These are phyloP conservation scores for Rhypophila decipiens DNA, from an alignment of 495 filamentous ascomycete species.

Conservation along the genomic window DNA sequence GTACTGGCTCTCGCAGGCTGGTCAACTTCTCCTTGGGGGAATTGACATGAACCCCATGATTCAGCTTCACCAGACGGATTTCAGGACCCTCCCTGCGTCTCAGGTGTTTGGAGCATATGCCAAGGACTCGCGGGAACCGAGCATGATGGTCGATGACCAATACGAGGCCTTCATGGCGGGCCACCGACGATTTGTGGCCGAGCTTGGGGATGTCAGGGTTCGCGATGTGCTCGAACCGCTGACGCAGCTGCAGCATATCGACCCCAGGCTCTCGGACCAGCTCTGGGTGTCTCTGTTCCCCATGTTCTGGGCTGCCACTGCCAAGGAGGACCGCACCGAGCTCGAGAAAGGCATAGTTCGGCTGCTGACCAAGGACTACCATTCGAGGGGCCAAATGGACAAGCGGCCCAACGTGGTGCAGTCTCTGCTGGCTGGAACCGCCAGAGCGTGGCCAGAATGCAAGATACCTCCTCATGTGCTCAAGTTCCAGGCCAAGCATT, in stretches of 20 bases:
- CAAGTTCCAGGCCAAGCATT: slow-evolving; percentile 85
- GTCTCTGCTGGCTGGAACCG: slow-evolving; percentile 77
- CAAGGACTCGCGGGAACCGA: slow-evolving; percentile 64
- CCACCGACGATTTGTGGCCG: slow-evolving; percentile 73
- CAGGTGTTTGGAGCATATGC: slow-evolving; percentile 62
- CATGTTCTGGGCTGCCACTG: slow-evolving; percentile 82
- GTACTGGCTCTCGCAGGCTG: slow-evolving; percentile 93
- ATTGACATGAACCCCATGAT: slow-evolving; percentile 74
- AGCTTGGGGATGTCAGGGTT: slow-evolving; percentile 75
- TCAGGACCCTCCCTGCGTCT: slow-evolving; percentile 64
- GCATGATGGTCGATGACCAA: slow-evolving; percentile 71
- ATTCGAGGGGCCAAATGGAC: slow-evolving; percentile 86
- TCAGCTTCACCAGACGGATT: slow-evolving; percentile 76
- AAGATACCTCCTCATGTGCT: slow-evolving; percentile 92
- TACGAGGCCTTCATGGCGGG: slow-evolving; percentile 71
- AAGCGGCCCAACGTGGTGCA: slow-evolving; percentile 92
- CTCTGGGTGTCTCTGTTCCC: slow-evolving; percentile 91
- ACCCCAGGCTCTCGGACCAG: slow-evolving; percentile 68
- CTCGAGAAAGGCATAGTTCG: slow-evolving; percentile 82
- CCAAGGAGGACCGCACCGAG: slow-evolving; percentile 83
- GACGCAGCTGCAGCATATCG: slow-evolving; percentile 89
- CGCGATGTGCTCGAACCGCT: slow-evolving; percentile 87
- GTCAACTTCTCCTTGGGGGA: slow-evolving; percentile 82
- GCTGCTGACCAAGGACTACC: slow-evolving; percentile 89
- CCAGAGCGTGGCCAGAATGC: slow-evolving; percentile 72